A percentile compares a stretch with the other conserved stretches of the same genome.
phyloP scores from a whole-genome alignment of 2,329 filamentous ascomycete genomes.

The Chaetomiaceae sp. region DNA sequence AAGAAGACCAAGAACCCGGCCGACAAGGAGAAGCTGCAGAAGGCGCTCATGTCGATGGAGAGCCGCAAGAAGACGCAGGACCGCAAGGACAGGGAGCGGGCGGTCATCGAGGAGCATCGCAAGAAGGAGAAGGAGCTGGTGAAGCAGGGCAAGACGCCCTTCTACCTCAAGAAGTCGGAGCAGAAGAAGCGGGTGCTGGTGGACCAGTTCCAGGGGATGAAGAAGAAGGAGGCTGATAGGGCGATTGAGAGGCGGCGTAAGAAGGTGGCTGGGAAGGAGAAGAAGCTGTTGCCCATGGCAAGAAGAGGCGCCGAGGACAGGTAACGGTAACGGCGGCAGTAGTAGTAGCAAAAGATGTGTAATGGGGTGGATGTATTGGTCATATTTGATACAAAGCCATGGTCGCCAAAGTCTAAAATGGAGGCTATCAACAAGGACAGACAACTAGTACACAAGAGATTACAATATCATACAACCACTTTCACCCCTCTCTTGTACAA shows the following conservation, averaged over 20 bases:
- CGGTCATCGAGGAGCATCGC: constrained; percentile 69
- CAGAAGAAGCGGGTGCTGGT: constrained; percentile 80
- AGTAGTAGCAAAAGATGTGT: background rate
- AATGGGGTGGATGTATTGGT: no score
- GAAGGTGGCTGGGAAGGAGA: constrained; percentile 83
- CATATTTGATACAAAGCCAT: background rate
- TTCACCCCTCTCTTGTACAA: background rate
- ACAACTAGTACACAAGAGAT: background rate
- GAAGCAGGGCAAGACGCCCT: constrained; percentile 84
- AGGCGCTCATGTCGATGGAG: constrained; percentile 71
- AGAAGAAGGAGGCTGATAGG: constrained; percentile 76
- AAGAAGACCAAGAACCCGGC: constrained; percentile 59
- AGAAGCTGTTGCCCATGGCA: constrained; percentile 63
- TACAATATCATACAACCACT: constrained; percentile 6
- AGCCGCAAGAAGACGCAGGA: constrained; percentile 67
- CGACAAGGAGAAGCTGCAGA: constrained; percentile 66
- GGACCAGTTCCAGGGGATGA: constrained; percentile 77
- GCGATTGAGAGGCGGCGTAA: constrained; percentile 83
- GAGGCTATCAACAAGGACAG: background rate
- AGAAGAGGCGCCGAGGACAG: constrained; percentile 37
- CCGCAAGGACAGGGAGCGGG: constrained; percentile 63
- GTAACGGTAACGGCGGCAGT: constrained; percentile 32
- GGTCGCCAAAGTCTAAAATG: background rate
- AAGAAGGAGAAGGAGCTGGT: constrained; percentile 79
- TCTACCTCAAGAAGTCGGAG: constrained; percentile 88